Evolutionary conservation across 495 filamentous ascomycete species (phyloP).

Genomic region (Glutinoglossum americanum): DNA sequence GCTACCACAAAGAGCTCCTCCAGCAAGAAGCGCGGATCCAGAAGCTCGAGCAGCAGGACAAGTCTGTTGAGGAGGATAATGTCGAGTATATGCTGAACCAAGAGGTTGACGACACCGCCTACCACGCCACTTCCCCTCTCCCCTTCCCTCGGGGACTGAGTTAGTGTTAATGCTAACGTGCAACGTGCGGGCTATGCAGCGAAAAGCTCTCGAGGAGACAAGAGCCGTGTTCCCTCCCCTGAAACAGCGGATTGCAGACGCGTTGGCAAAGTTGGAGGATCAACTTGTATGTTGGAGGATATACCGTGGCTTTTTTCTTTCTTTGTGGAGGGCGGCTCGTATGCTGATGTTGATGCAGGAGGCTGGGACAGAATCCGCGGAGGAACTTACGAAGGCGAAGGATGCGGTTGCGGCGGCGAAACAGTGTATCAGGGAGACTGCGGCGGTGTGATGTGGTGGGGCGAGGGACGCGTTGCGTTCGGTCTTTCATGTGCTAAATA

Average conservation of each 20-base stretch:
- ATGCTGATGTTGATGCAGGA: constrained; percentile 9
- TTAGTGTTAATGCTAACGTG: neutral
- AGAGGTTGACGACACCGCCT: constrained; percentile 34
- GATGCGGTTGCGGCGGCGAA: constrained; percentile 16
- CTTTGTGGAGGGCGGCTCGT: neutral
- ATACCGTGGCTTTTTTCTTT: too few species aligned
- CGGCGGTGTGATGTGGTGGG: neutral
- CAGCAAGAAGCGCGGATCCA: constrained; percentile 48
- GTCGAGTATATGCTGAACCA: constrained; percentile 52
- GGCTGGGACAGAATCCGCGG: constrained; percentile 14
- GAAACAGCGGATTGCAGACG: constrained; percentile 65
- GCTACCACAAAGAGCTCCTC: constrained; percentile 65
- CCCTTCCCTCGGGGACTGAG: neutral
- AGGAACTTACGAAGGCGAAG: constrained; percentile 19
- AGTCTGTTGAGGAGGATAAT: constrained; percentile 10
- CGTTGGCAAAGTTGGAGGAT: constrained; percentile 22
- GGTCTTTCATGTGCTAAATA: neutral
- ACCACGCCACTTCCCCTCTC: neutral
- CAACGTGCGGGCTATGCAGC: neutral
- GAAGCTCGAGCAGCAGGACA: constrained; percentile 35
- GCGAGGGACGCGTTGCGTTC: too few species aligned
- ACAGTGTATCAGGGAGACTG: constrained; percentile 12
- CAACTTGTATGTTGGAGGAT: constrained; percentile 69
- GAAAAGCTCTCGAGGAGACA: constrained; percentile 43
- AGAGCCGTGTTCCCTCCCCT: constrained; percentile 55